A percentile compares a stretch with the other conserved stretches of the same genome.
Conservation (phyloP, 1,284 basidiomycete species). For the Inonotus obliquus region DNA sequence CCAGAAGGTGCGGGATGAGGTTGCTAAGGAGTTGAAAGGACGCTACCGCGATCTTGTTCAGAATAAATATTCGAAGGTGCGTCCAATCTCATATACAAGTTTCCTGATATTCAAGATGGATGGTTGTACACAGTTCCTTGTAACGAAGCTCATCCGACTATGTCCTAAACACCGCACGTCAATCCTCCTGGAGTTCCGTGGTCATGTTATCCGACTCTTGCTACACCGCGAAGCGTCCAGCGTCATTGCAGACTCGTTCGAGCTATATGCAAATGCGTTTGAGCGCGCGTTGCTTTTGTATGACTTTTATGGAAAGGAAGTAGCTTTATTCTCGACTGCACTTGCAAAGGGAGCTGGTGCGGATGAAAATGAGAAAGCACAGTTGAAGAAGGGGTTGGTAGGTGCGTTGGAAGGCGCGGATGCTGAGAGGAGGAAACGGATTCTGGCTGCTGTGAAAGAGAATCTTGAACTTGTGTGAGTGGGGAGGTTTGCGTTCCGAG, state of each 20-base stretch:
- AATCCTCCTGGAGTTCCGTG: conserved; percentile 75
- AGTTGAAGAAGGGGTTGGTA: conserved; percentile 56
- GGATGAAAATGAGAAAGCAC: conserved; percentile 55
- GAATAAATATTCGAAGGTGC: conserved; percentile 85
- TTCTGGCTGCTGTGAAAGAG: conserved; percentile 66
- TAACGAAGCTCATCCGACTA: conserved; percentile 77
- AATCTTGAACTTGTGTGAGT: conserved; percentile 74
- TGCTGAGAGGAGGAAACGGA: conserved; percentile 57
- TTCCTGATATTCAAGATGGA: not conserved
- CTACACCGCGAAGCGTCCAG: conserved; percentile 79
- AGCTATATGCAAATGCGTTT: conserved; percentile 78
- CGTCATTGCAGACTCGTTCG: conserved; percentile 82
- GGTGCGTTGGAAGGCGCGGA: conserved; percentile 64
- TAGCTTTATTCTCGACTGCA: conserved; percentile 54
- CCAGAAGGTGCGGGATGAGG: conserved; percentile 72
- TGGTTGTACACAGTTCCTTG: conserved; percentile 57
- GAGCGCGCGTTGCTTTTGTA: conserved; percentile 75
- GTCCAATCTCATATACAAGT: conserved; percentile 15
- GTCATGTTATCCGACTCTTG: conserved; percentile 66
- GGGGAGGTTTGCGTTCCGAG: not conserved
- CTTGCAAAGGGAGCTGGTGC: conserved; percentile 40
- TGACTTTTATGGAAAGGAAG: conserved; percentile 88
- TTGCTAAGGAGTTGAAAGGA: conserved; percentile 79
- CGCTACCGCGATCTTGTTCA: conserved; percentile 73
- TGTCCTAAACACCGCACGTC: conserved; percentile 66